phyloP scores from a whole-genome alignment of 129 eudicot genomes.

The Oenanthe sinensis region DNA sequence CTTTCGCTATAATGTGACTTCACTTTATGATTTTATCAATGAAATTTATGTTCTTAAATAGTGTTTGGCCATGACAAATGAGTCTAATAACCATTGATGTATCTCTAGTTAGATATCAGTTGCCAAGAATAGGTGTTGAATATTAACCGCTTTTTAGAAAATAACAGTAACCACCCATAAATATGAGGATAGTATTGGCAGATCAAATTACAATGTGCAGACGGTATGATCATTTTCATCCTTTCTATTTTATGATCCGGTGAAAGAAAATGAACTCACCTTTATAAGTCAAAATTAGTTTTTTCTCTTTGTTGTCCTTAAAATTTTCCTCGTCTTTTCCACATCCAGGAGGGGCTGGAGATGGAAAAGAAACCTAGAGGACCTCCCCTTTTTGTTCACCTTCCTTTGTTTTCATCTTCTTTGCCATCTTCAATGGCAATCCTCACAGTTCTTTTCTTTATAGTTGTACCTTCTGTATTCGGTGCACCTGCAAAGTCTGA shows the following conservation, averaged over 20 bases:
- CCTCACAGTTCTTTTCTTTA: slow-evolving; percentile 25
- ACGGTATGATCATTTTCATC: not conserved
- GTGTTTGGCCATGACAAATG: not conserved
- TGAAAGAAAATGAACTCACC: not conserved
- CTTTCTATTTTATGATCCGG: not conserved
- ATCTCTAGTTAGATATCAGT: not conserved
- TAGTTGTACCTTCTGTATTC: slow-evolving; percentile 12
- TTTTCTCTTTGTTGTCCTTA: not conserved
- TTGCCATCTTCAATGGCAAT: slow-evolving; percentile 19
- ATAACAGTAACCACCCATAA: slow-evolving; percentile 10
- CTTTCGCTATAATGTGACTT: too few relatives aligned
- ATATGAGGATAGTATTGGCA: slow-evolving; percentile 19
- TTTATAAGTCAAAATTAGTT: not conserved
- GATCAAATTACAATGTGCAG: not conserved
- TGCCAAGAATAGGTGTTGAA: slow-evolving; percentile 18
- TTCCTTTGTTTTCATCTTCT: slow-evolving; percentile 10
- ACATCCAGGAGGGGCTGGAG: slow-evolving; percentile 18
- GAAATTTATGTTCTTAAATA: too few relatives aligned
- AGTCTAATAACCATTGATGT: not conserved
- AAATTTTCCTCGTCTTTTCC: not conserved
- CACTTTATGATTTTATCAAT: too few relatives aligned
- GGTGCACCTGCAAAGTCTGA: slow-evolving; percentile 35
- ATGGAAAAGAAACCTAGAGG: slow-evolving; percentile 25
- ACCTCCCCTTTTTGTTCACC: slow-evolving; percentile 1
- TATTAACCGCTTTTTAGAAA: slow-evolving; percentile 5